Percentiles rank a stretch among this genome's conserved stretches.
Evolutionary conservation across 2,329 filamentous ascomycete genomes (phyloP).

Genomic region (Beauveria sp.): DNA sequence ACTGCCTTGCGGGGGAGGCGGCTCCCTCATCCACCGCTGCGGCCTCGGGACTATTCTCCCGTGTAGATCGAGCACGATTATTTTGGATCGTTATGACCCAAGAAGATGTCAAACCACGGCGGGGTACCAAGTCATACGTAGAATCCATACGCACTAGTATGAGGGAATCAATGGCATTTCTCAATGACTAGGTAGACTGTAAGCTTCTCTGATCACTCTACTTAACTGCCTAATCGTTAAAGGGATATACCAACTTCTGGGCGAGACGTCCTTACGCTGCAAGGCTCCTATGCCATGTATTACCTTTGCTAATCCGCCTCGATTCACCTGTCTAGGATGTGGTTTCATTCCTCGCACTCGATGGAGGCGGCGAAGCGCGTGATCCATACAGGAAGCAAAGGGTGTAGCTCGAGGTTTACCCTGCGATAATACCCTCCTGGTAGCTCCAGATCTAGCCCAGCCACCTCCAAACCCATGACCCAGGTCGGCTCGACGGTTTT

Average conservation of each 20-base stretch:
- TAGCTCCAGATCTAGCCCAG: neutral
- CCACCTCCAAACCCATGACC: neutral
- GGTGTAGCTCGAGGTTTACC: too few species aligned
- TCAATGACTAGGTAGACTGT: neutral
- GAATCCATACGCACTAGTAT: neutral
- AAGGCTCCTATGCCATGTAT: neutral
- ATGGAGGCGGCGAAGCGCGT: neutral
- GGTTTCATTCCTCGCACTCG: neutral
- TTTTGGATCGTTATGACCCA: constrained; percentile 16
- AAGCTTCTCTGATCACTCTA: neutral
- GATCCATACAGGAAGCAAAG: too few species aligned
- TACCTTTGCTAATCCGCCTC: neutral
- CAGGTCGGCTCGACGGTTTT: neutral
- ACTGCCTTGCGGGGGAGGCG: constrained; percentile 16
- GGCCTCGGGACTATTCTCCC: constrained; percentile 13
- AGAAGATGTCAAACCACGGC: constrained; percentile 11
- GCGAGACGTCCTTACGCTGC: neutral
- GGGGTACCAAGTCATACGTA: neutral
- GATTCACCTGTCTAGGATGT: neutral
- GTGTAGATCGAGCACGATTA: constrained; percentile 15
- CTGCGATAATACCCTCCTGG: too few species aligned
- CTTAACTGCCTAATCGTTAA: neutral
- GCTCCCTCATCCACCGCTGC: constrained; percentile 5
- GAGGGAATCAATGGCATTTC: neutral
- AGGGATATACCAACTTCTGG: neutral